These are phyloP conservation scores for Entelexis sorbosivorans DNA, from an alignment of 1,139 yeast genomes.

Conservation along the genomic window DNA sequence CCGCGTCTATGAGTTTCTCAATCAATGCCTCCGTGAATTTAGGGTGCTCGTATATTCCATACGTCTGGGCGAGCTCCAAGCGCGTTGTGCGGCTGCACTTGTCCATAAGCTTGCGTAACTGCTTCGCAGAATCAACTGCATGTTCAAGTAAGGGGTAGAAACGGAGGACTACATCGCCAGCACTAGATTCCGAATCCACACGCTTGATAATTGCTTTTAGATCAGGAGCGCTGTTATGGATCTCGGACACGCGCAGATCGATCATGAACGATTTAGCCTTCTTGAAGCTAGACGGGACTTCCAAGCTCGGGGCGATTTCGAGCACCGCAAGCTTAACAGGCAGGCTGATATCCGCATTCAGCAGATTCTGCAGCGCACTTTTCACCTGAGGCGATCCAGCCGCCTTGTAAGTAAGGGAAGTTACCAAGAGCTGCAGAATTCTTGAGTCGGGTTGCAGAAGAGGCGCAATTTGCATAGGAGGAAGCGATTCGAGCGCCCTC, in stretches of 20 bases:
- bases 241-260: conserved; percentile 5
- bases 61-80: not conserved
- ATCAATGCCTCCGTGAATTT: conserved; percentile 8
- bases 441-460: conserved; percentile 4
- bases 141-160: conserved; percentile 14
- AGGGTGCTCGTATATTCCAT: conserved; percentile 2
- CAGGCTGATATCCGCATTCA: not conserved
- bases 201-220: not conserved
- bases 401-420: conserved; percentile 8
- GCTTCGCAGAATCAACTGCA: not conserved
- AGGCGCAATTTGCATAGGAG: conserved; percentile 10
- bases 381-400: conserved; percentile 8
- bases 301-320: conserved; percentile 3
- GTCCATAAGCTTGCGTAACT: conserved; percentile 1
- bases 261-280: not conserved
- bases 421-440: conserved; percentile 6
- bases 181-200: not conserved
- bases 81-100: not conserved
- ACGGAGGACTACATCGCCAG: conserved; percentile 7
- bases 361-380: not conserved
- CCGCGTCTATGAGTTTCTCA: conserved; percentile 1
- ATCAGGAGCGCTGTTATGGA: not conserved
- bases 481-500: conserved; percentile 7
- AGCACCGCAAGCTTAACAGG: not conserved
- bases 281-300: not conserved